phyloP scores from a whole-genome alignment of 78 protist genomes.

The Diacronema lutheri region DNA sequence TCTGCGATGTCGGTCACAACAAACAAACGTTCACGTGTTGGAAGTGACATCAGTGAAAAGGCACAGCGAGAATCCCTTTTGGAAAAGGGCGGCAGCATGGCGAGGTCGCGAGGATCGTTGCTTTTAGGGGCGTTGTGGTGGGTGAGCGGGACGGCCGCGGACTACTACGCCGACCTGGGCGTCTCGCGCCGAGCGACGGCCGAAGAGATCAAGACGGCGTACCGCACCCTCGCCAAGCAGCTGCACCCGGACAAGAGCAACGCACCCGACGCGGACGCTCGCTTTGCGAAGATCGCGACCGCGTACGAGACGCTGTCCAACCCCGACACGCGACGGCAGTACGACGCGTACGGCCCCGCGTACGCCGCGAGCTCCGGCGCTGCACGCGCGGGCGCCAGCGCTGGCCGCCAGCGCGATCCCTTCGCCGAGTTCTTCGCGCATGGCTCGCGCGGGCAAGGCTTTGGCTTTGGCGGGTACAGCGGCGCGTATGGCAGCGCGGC shows the following conservation, averaged over 20 bases:
- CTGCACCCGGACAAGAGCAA: slow-evolving; percentile 34
- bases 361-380: neutral
- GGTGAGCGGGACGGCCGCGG: neutral
- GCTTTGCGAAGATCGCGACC: neutral
- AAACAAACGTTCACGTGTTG: too few species aligned
- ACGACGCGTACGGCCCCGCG: slow-evolving; percentile 31
- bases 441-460: neutral
- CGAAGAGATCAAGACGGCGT: slow-evolving; percentile 10
- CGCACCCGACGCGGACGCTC: neutral
- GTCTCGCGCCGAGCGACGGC: neutral
- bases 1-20: too few species aligned
- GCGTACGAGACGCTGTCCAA: slow-evolving; percentile 48
- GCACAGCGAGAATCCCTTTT: too few species aligned
- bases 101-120: too few species aligned
- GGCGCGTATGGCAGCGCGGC: too few species aligned
- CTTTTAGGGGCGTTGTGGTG: too few species aligned
- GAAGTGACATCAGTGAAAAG: too few species aligned
- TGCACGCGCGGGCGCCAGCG: neutral
- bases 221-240: slow-evolving; percentile 15
- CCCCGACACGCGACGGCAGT: slow-evolving; percentile 11
- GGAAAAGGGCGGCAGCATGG: too few species aligned
- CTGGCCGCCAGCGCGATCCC: neutral
- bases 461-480: too few species aligned
- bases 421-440: too few species aligned
- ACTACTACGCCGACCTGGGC: slow-evolving; percentile 19